Evolutionary conservation across 2,329 filamentous ascomycete species (phyloP).

Genomic region (Rhytidhysteron rufulum): DNA sequence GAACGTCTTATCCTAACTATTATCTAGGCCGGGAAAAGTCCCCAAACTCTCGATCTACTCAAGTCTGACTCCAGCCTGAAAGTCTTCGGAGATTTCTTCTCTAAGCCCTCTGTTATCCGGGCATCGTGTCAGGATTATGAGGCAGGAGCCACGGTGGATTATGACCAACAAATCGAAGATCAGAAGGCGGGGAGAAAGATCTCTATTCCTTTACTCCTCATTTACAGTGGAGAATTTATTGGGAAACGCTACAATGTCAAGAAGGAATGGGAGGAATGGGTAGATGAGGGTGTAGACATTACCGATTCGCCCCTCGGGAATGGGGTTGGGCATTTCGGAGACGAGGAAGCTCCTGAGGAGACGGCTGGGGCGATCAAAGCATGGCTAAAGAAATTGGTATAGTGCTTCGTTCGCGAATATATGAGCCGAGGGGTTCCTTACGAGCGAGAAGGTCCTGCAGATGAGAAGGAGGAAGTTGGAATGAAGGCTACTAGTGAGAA

Average conservation of each 20-base stretch:
- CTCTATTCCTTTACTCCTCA: constrained; percentile 43
- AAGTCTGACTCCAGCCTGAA: constrained; percentile 30
- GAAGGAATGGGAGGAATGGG: constrained; percentile 48
- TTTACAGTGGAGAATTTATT: constrained; percentile 51
- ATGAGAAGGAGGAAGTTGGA: too few relatives aligned
- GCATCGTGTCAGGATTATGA: constrained; percentile 56
- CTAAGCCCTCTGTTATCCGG: constrained; percentile 42
- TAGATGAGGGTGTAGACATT: constrained; percentile 43
- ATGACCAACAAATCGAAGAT: constrained; percentile 50
- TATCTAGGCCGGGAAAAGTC: neutral
- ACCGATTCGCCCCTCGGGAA: constrained; percentile 47
- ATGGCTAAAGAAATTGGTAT: constrained; percentile 16
- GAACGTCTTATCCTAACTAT: too few relatives aligned
- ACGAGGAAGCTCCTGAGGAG: constrained; percentile 50
- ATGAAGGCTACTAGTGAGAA: too few relatives aligned
- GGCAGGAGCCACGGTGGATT: constrained; percentile 50
- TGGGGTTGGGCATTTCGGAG: constrained; percentile 54
- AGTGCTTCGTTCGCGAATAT: too few relatives aligned
- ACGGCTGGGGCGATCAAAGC: constrained; percentile 40
- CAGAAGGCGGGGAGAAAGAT: constrained; percentile 43
- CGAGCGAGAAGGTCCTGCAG: too few relatives aligned
- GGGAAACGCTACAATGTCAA: constrained; percentile 49
- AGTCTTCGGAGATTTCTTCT: constrained; percentile 42
- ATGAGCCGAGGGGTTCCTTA: too few relatives aligned
- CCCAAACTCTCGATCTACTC: constrained; percentile 8